Evolutionary conservation across 371 early-diverging fungal species (phyloP).

Genomic region (Basidiobolus heterosporus): DNA sequence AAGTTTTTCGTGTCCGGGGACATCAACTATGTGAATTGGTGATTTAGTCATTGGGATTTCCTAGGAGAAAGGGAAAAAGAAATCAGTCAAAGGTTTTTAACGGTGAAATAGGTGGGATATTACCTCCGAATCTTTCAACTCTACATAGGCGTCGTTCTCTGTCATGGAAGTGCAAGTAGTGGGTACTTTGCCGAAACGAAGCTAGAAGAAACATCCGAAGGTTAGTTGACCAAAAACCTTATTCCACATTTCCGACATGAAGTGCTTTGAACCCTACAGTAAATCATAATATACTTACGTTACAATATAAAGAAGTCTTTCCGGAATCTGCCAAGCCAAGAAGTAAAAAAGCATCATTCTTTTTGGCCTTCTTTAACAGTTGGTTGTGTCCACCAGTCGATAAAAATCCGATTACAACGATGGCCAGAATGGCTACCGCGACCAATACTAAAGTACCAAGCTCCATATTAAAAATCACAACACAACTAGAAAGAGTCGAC

Average conservation of each 20-base stretch:
- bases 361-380: too few relatives aligned
- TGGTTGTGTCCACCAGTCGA: too few relatives aligned
- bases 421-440: too few relatives aligned
- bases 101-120: not conserved
- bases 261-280: too few relatives aligned
- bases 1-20: slow-evolving; percentile 77
- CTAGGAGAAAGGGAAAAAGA: not conserved
- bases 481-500: too few relatives aligned
- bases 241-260: too few relatives aligned
- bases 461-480: too few relatives aligned
- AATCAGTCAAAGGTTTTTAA: not conserved
- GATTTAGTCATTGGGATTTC: slow-evolving; percentile 7
- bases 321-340: slow-evolving; percentile 41
- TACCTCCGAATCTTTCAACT: slow-evolving; percentile 19
- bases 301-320: slow-evolving; percentile 19
- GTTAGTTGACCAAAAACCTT: not conserved
- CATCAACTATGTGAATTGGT: slow-evolving; percentile 51
- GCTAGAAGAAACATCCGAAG: slow-evolving; percentile 13
- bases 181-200: slow-evolving; percentile 24
- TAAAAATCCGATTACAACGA: too few relatives aligned
- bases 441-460: too few relatives aligned
- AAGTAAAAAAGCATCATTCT: slow-evolving; percentile 20
- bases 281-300: too few relatives aligned
- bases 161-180: slow-evolving; percentile 54
- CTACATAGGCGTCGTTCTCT: slow-evolving; percentile 42